Evolutionary conservation across 768 basidiomycete species (phyloP).

Genomic region (Kwoniella sp.): DNA sequence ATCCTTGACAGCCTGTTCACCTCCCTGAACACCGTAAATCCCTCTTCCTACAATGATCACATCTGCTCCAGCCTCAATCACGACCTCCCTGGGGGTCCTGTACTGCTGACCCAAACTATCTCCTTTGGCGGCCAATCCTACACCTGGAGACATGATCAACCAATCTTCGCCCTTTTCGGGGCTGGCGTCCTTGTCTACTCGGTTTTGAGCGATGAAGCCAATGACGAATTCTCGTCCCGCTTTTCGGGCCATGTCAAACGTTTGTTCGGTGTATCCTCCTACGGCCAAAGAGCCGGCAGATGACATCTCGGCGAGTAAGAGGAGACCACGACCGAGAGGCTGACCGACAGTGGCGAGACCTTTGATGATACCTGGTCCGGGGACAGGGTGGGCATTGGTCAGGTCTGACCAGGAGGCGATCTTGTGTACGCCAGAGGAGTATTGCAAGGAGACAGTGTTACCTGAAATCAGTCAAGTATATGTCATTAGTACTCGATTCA

Average conservation of each 20-base stretch:
- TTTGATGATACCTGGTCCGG: slow-evolving; percentile 91
- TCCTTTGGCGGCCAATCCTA: slow-evolving; percentile 74
- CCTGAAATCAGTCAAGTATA: slow-evolving; percentile 60
- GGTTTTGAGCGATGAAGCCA: slow-evolving; percentile 88
- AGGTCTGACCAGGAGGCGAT: slow-evolving; percentile 96
- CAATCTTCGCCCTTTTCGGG: slow-evolving; percentile 68
- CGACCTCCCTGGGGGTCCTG: slow-evolving; percentile 79
- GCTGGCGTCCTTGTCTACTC: slow-evolving; percentile 64
- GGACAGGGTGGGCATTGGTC: slow-evolving; percentile 93
- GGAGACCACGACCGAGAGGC: slow-evolving; percentile 78
- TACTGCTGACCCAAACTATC: slow-evolving; percentile 96
- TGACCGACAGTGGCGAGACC: slow-evolving; percentile 84
- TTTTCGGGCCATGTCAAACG: slow-evolving; percentile 82
- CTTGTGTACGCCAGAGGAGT: slow-evolving; percentile 86
- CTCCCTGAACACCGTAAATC: slow-evolving; percentile 71
- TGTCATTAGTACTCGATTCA: neutral
- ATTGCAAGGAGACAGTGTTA: slow-evolving; percentile 93
- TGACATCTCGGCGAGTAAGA: slow-evolving; percentile 96
- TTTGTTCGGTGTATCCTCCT: slow-evolving; percentile 77
- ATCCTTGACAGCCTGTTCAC: slow-evolving; percentile 55
- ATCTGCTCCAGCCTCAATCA: slow-evolving; percentile 81
- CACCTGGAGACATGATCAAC: slow-evolving; percentile 87
- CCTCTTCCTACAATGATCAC: slow-evolving; percentile 97
- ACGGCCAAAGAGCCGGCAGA: slow-evolving; percentile 80
- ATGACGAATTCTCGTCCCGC: slow-evolving; percentile 81